These are phyloP conservation scores for Rhizopus arrhizus DNA, from an alignment of 371 early-diverging fungal species.

Conservation along the genomic window DNA sequence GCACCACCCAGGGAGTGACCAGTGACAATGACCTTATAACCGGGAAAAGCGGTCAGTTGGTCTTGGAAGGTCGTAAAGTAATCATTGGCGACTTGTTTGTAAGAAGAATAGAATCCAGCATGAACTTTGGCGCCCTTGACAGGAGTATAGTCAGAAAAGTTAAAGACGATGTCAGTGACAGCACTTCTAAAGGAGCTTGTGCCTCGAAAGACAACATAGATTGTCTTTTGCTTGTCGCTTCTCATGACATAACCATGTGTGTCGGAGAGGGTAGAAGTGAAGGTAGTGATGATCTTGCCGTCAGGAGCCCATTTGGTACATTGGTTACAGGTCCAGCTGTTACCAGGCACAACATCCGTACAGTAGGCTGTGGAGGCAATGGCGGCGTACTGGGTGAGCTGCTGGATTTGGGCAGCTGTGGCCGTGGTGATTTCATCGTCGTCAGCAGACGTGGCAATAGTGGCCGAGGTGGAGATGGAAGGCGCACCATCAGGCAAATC, in stretches of 20 bases:
- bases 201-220: constrained; percentile 32
- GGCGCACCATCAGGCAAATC: constrained; percentile 16
- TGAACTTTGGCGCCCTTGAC: constrained; percentile 31
- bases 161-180: constrained; percentile 17
- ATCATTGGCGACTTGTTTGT: constrained; percentile 7
- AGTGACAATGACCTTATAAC: constrained; percentile 16
- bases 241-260: constrained; percentile 29
- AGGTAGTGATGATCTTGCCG: constrained; percentile 24
- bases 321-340: constrained; percentile 24
- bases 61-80: constrained; percentile 16
- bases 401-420: constrained; percentile 5
- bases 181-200: constrained; percentile 22
- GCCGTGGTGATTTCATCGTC: constrained; percentile 2
- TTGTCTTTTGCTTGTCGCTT: constrained; percentile 20
- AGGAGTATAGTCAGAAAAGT: constrained; percentile 14
- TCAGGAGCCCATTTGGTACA: constrained; percentile 23
- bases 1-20: constrained; percentile 34
- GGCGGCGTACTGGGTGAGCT: constrained; percentile 12
- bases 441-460: neutral
- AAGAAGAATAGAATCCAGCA: constrained; percentile 20
- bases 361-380: constrained; percentile 32
- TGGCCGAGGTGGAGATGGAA: constrained; percentile 1
- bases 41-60: constrained; percentile 19
- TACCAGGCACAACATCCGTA: constrained; percentile 13
- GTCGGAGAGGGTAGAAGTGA: constrained; percentile 15